Percentiles rank a stretch among this genome's conserved stretches.
These are phyloP conservation scores for Kodamaea sp. DNA, from an alignment of 1,139 yeast genomes.

Conservation along the genomic window DNA sequence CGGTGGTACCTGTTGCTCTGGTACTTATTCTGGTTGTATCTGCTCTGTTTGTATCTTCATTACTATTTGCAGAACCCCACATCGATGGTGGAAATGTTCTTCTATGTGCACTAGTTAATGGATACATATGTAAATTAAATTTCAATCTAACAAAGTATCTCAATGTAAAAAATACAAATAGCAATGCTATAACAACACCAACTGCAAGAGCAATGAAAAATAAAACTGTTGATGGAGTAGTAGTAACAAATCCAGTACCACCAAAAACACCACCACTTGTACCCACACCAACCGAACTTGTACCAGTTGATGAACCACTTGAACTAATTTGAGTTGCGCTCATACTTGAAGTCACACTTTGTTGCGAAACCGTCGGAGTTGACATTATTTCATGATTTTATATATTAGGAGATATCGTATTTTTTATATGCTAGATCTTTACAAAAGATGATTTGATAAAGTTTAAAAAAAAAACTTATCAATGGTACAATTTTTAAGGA, in stretches of 20 bases:
- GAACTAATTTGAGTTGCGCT: neutral
- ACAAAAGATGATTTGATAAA: too few relatives aligned
- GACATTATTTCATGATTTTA: too few relatives aligned
- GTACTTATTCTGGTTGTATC: slow-evolving; percentile 34
- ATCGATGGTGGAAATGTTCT: slow-evolving; percentile 4
- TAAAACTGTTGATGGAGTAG: slow-evolving; percentile 56
- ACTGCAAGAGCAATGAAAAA: slow-evolving; percentile 61
- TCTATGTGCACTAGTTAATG: slow-evolving; percentile 16
- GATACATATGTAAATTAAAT: slow-evolving; percentile 52
- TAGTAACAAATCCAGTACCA: slow-evolving; percentile 32
- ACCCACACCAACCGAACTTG: neutral
- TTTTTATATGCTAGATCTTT: too few relatives aligned
- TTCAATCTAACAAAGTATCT: slow-evolving; percentile 55
- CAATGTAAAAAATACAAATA: slow-evolving; percentile 56
- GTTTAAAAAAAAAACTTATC: too few relatives aligned
- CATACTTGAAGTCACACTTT: neutral
- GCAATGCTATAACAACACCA: slow-evolving; percentile 54
- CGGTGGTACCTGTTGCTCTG: slow-evolving; percentile 29
- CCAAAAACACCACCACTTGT: slow-evolving; percentile 4
- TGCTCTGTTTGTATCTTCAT: slow-evolving; percentile 13
- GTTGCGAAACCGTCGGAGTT: neutral
- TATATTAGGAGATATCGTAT: too few relatives aligned
- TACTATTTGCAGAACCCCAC: slow-evolving; percentile 7
- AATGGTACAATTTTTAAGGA: too few relatives aligned
- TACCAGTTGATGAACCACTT: neutral